These are phyloP conservation scores for Ajuga chamaepitys DNA, from an alignment of 257 asterid species.

Conservation along the genomic window DNA sequence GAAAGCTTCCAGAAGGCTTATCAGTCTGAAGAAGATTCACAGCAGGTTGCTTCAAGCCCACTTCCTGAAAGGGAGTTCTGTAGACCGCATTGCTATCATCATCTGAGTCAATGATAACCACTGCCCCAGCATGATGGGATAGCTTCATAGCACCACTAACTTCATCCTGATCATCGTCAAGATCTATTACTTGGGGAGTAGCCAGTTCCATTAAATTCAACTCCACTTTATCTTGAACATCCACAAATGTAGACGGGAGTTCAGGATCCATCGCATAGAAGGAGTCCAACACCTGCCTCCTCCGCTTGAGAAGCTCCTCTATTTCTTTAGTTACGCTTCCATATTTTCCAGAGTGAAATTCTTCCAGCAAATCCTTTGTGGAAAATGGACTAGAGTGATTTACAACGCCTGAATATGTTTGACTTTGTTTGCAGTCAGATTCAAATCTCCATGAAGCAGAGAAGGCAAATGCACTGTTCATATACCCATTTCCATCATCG, in stretches of 20 bases:
- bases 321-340: conserved; percentile 75
- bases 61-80: conserved; percentile 22
- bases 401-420: conserved; percentile 19
- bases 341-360: conserved; percentile 51
- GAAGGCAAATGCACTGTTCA: conserved; percentile 11
- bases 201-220: conserved; percentile 17
- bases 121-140: conserved; percentile 32
- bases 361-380: conserved; percentile 24
- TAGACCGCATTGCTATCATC: conserved; percentile 31
- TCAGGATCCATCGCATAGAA: conserved; percentile 33
- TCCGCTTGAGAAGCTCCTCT: conserved; percentile 40
- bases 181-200: conserved; percentile 37
- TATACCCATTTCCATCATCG: conserved; percentile 24
- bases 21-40: conserved; percentile 29
- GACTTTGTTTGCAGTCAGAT: conserved; percentile 25
- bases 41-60: conserved; percentile 28
- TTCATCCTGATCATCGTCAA: conserved; percentile 54
- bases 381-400: conserved; percentile 51
- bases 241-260: conserved; percentile 28
- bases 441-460: conserved; percentile 47
- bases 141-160: conserved; percentile 14
- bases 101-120: conserved; percentile 73
- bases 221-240: conserved; percentile 23
- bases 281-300: conserved; percentile 29
- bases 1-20: conserved; percentile 27